These are phyloP conservation scores for Rhodotorula paludigena DNA, from an alignment of 768 basidiomycete genomes.

Conservation along the genomic window DNA sequence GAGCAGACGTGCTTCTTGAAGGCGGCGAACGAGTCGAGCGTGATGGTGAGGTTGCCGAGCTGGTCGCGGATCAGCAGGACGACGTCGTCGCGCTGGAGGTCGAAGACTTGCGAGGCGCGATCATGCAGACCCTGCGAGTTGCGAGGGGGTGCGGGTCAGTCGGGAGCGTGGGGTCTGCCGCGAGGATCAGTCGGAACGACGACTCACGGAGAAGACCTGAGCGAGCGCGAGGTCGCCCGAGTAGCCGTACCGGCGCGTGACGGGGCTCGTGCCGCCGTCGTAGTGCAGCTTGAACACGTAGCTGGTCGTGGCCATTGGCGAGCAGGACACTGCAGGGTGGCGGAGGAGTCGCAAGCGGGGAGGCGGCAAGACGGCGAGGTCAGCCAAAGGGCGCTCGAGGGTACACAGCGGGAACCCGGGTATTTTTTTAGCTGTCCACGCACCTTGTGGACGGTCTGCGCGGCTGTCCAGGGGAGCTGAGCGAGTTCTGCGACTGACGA, in stretches of 20 bases:
- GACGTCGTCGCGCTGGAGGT: slow-evolving; percentile 11
- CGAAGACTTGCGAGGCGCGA: slow-evolving; percentile 31
- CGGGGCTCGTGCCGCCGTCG: slow-evolving; percentile 2
- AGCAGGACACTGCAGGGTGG: not conserved
- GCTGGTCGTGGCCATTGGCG: not conserved
- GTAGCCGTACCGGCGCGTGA: slow-evolving; percentile 31
- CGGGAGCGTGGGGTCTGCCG: not conserved
- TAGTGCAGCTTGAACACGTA: slow-evolving; percentile 37
- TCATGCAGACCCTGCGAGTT: slow-evolving; percentile 26
- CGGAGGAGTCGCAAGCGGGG: not conserved
- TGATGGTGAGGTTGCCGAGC: slow-evolving; percentile 7
- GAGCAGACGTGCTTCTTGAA: slow-evolving; percentile 24
- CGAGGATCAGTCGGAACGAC: not conserved
- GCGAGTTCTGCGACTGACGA: too few relatives aligned
- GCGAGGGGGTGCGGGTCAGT: not conserved
- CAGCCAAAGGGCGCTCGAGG: too few relatives aligned
- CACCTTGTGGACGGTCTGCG: too few relatives aligned
- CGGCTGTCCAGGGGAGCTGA: too few relatives aligned
- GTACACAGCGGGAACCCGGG: too few relatives aligned
- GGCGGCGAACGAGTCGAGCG: slow-evolving; percentile 13
- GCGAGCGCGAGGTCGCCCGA: slow-evolving; percentile 9
- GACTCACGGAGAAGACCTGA: slow-evolving; percentile 24
- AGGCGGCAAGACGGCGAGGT: too few relatives aligned
- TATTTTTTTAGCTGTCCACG: too few relatives aligned
- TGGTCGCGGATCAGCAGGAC: slow-evolving; percentile 17